Percentiles rank a stretch among this genome's conserved stretches.
Evolutionary conservation across 2,329 filamentous ascomycete species (phyloP).

Genomic region (Neoarthrinium moseri): DNA sequence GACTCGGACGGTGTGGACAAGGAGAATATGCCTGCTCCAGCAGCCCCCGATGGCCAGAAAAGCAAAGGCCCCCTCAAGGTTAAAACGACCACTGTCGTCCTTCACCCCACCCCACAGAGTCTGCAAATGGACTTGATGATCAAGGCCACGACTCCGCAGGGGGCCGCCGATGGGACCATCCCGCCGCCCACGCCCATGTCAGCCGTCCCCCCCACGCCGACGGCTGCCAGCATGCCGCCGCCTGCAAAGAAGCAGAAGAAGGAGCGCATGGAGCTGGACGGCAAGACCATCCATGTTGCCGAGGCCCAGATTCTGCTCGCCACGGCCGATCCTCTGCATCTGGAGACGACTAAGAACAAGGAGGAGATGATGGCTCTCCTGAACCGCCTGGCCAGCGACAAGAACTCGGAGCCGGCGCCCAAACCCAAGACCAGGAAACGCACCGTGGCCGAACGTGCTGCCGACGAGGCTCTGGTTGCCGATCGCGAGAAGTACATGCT

Average conservation of each 20-base stretch:
- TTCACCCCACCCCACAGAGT: constrained; percentile 79
- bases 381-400: constrained; percentile 70
- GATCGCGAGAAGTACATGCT: constrained; percentile 92
- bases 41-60: constrained; percentile 44
- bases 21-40: constrained; percentile 56
- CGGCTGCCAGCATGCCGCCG: constrained; percentile 56
- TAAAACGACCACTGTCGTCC: constrained; percentile 72
- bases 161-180: constrained; percentile 40
- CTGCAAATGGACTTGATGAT: constrained; percentile 74
- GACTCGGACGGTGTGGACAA: constrained; percentile 48
- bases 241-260: constrained; percentile 68
- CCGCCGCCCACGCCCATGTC: constrained; percentile 40
- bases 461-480: constrained; percentile 88
- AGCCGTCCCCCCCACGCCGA: constrained; percentile 60
- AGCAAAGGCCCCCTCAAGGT: constrained; percentile 52
- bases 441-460: constrained; percentile 90
- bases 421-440: constrained; percentile 88
- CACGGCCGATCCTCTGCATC: constrained; percentile 70
- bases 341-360: constrained; percentile 71
- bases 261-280: constrained; percentile 74
- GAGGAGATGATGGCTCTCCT: constrained; percentile 72
- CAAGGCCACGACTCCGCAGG: constrained; percentile 69
- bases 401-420: constrained; percentile 74
- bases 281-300: constrained; percentile 68
- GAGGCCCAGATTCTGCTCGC: constrained; percentile 75